Conservation (phyloP, 2,329 filamentous ascomycete species). For the Tolypocladium pustulatum region DNA sequence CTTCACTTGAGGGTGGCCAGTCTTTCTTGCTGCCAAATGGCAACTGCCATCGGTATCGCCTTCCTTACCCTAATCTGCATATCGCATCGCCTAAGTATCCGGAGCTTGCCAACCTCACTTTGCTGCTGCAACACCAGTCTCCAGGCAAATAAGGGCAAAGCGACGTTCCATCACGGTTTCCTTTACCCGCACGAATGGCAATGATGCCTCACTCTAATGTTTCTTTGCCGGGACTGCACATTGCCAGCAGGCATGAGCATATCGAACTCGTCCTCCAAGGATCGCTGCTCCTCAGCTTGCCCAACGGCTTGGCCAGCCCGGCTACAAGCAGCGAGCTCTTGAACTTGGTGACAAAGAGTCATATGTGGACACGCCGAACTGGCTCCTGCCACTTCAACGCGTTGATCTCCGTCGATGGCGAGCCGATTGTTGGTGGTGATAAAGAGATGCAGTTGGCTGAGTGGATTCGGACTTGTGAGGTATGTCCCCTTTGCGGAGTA, state of each 20-base stretch:
- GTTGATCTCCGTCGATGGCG: constrained; percentile 11
- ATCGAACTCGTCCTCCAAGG: constrained; percentile 14
- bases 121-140: not conserved
- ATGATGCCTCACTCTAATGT: constrained; percentile 8
- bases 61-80: not conserved
- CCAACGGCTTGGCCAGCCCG: constrained; percentile 3
- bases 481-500: constrained; percentile 4
- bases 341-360: constrained; percentile 7
- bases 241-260: constrained; percentile 10
- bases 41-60: not conserved
- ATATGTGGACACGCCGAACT: constrained; percentile 22
- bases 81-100: not conserved
- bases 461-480: constrained; percentile 15
- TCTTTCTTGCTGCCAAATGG: not conserved
- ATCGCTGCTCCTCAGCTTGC: constrained; percentile 16
- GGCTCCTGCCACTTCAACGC: constrained; percentile 18
- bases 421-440: constrained; percentile 5
- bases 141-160: not conserved
- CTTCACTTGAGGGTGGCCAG: not conserved
- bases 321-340: constrained; percentile 13
- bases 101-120: not conserved
- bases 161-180: not conserved
- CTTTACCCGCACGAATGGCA: not conserved
- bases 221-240: constrained; percentile 13
- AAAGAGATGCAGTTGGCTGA: constrained; percentile 6